Percentiles rank a stretch among this genome's conserved stretches.
These are phyloP conservation scores for Lumnitzera racemosa DNA, from an alignment of 345 rosid species.

Conservation along the genomic window DNA sequence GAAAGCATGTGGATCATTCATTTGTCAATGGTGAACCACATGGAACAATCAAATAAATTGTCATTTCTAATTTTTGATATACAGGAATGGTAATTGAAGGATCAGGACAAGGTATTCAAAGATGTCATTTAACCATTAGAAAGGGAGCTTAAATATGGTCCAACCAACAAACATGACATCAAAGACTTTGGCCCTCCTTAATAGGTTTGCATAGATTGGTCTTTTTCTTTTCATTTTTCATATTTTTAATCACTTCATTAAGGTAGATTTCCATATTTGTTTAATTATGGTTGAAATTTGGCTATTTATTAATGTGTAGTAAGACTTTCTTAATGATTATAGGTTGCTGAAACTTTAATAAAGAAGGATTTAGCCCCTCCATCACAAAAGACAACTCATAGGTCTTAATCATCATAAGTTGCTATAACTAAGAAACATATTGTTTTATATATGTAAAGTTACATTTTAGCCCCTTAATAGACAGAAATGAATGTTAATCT, in stretches of 20 bases:
- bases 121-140: conserved; percentile 94
- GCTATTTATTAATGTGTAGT: neutral
- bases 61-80: neutral
- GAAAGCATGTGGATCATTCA: neutral
- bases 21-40: neutral
- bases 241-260: neutral
- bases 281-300: neutral
- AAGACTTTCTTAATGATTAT: conserved; percentile 15
- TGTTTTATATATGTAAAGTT: too few relatives aligned
- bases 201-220: conserved; percentile 36
- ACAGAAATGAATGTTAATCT: too few relatives aligned
- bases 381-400: conserved; percentile 69
- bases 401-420: too few relatives aligned
- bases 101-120: conserved; percentile 85
- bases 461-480: too few relatives aligned
- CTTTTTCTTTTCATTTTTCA: too few relatives aligned
- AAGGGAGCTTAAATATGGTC: conserved; percentile 59
- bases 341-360: conserved; percentile 83
- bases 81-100: conserved; percentile 79
- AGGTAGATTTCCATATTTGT: neutral
- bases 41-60: neutral
- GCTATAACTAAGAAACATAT: too few relatives aligned
- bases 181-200: conserved; percentile 82
- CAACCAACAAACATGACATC: conserved; percentile 63
- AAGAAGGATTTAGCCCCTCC: conserved; percentile 77